These are phyloP conservation scores for Boletus edulis DNA, from an alignment of 768 basidiomycete species.

Conservation along the genomic window DNA sequence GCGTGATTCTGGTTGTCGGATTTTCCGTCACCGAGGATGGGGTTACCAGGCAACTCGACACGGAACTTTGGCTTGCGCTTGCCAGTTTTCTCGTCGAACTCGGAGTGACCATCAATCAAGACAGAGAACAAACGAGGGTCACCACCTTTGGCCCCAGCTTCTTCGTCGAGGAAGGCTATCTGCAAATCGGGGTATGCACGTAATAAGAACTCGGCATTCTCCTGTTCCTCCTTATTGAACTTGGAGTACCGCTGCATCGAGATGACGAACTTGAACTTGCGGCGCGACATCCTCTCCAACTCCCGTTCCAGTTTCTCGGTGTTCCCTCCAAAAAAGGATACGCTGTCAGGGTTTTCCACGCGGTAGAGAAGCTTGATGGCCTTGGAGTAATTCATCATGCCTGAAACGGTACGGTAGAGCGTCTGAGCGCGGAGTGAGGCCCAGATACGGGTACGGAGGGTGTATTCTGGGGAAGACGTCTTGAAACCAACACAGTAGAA, in stretches of 20 bases:
- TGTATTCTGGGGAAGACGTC: slow-evolving; percentile 97
- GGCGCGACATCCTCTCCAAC: slow-evolving; percentile 92
- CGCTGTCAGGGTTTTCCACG: slow-evolving; percentile 97
- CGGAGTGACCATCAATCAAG: slow-evolving; percentile 96
- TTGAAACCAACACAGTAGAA: slow-evolving; percentile 99
- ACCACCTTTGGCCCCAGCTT: slow-evolving; percentile 81
- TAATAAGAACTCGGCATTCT: slow-evolving; percentile 96
- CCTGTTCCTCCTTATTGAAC: slow-evolving; percentile 98
- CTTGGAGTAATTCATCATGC: slow-evolving; percentile 99
- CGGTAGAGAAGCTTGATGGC: slow-evolving; percentile 99
- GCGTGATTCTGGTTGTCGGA: slow-evolving; percentile 99
- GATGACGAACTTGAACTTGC: slow-evolving; percentile 98
- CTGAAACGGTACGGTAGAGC: slow-evolving; percentile 96
- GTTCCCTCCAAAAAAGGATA: slow-evolving; percentile 94
- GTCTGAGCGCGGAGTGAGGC: slow-evolving; percentile 98
- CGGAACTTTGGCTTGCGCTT: slow-evolving; percentile 96
- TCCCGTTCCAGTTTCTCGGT: slow-evolving; percentile 95
- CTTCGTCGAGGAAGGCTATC: slow-evolving; percentile 97
- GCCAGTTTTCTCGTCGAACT: slow-evolving; percentile 84
- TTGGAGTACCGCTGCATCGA: slow-evolving; percentile 99
- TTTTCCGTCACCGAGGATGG: slow-evolving; percentile 98
- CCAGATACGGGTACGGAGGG: slow-evolving; percentile 98
- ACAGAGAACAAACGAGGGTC: slow-evolving; percentile 90
- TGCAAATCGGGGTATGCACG: slow-evolving; percentile 98
- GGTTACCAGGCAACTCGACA: slow-evolving; percentile 96